These are phyloP conservation scores for Sutorius australiensis DNA, from an alignment of 768 basidiomycete genomes.

Conservation along the genomic window DNA sequence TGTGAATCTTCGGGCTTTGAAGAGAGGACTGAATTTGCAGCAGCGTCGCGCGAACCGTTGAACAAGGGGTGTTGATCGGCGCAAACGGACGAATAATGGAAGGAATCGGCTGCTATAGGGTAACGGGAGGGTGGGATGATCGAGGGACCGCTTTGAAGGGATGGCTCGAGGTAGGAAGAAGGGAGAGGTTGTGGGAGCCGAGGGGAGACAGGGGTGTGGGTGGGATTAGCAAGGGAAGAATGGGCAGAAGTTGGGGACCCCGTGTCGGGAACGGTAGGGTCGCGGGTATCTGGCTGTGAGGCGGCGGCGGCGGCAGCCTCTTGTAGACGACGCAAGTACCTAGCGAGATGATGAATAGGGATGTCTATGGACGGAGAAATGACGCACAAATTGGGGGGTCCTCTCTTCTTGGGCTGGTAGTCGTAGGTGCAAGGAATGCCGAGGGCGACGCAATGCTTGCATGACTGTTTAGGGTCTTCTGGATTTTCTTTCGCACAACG, in stretches of 20 bases:
- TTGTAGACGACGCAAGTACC: constrained; percentile 76
- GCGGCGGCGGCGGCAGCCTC: constrained; percentile 62
- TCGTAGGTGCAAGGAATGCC: constrained; percentile 86
- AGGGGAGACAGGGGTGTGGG: constrained; percentile 45
- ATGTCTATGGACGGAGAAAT: background rate
- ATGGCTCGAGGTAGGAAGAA: constrained; percentile 50
- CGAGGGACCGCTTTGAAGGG: constrained; percentile 40
- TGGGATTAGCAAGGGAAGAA: constrained; percentile 42
- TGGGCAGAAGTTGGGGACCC: constrained; percentile 46
- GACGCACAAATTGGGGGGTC: constrained; percentile 84
- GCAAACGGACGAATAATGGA: constrained; percentile 47
- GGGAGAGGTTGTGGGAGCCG: constrained; percentile 24
- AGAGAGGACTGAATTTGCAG: constrained; percentile 30
- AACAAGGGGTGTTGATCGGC: constrained; percentile 34
- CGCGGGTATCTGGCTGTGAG: constrained; percentile 28
- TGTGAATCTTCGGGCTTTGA: constrained; percentile 45
- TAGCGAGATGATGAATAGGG: constrained; percentile 24
- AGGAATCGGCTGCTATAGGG: constrained; percentile 66
- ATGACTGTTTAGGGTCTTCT: constrained; percentile 71
- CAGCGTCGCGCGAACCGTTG: constrained; percentile 38
- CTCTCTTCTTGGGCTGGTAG: constrained; percentile 91
- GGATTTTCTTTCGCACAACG: constrained; percentile 78
- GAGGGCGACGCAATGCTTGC: constrained; percentile 84
- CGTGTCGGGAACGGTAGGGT: constrained; percentile 36
- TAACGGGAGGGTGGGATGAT: constrained; percentile 62